Evolutionary conservation across 1,284 basidiomycete species (phyloP).

Genomic region (Cystobasidiaceae sp.): DNA sequence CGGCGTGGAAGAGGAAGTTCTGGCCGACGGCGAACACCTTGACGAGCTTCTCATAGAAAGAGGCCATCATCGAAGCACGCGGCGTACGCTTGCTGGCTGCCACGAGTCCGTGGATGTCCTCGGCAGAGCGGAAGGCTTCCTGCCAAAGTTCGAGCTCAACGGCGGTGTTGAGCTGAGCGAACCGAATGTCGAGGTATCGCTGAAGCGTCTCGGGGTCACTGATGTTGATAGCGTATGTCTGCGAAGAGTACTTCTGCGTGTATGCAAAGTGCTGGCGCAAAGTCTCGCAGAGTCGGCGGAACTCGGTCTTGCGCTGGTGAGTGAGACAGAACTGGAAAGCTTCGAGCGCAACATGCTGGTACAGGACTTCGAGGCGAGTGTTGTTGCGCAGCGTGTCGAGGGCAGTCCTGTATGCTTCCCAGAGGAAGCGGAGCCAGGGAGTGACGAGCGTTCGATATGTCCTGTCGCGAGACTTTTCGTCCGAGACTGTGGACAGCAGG

Average conservation of each 20-base stretch:
- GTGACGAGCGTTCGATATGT: conserved; percentile 93
- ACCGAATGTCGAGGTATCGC: conserved; percentile 95
- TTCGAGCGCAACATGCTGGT: conserved; percentile 96
- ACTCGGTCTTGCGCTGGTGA: conserved; percentile 93
- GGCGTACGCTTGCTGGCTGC: conserved; percentile 61
- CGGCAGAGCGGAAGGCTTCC: conserved; percentile 96
- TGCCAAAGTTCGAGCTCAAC: conserved; percentile 99
- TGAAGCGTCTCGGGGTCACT: conserved; percentile 93
- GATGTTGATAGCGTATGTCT: conserved; percentile 95
- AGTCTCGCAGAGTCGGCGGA: conserved; percentile 93
- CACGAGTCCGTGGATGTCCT: conserved; percentile 95
- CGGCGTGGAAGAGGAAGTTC: conserved; percentile 92
- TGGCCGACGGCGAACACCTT: conserved; percentile 86
- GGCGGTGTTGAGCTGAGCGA: conserved; percentile 95
- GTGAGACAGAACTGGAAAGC: conserved; percentile 95
- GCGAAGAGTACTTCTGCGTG: conserved; percentile 91
- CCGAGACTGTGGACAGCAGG: conserved; percentile 76
- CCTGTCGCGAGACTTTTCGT: conserved; percentile 88
- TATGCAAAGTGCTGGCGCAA: conserved; percentile 91
- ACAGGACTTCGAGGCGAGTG: conserved; percentile 84
- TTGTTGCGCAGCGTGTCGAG: conserved; percentile 97
- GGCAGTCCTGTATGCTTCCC: conserved; percentile 96
- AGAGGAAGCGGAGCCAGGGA: conserved; percentile 96
- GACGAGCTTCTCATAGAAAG: conserved; percentile 97
- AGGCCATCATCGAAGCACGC: conserved; percentile 87